phyloP scores from a whole-genome alignment of 352 stramenopile species.

The Pythium aquatile region DNA sequence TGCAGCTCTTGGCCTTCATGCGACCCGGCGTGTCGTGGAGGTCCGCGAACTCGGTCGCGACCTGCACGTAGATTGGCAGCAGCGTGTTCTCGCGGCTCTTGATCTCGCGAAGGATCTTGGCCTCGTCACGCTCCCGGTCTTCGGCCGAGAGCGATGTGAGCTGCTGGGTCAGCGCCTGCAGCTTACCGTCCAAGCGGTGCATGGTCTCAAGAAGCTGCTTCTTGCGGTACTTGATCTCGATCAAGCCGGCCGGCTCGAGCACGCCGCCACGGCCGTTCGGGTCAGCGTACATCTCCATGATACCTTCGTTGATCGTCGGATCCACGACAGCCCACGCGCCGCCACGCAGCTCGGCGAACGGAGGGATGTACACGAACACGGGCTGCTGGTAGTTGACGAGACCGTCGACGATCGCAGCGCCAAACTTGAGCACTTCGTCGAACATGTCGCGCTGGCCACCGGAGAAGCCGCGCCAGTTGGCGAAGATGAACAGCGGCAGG shows the following conservation, averaged over 20 bases:
- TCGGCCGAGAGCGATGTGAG: conserved; percentile 60
- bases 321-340: conserved; percentile 99
- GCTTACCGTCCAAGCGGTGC: conserved; percentile 95
- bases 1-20: conserved; percentile 99
- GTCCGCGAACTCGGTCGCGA: conserved; percentile 99
- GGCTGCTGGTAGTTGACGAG: conserved; percentile 99
- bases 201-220: conserved; percentile 96
- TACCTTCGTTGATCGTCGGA: conserved; percentile 98
- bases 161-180: conserved; percentile 83
- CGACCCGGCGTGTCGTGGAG: conserved; percentile 99
- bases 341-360: conserved; percentile 97
- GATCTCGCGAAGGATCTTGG: conserved; percentile 90
- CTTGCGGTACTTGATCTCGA: conserved; percentile 99
- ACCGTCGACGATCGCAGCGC: conserved; percentile 99
- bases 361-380: conserved; percentile 99
- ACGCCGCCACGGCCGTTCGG: conserved; percentile 94
- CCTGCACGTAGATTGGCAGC: conserved; percentile 97
- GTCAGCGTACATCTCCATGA: conserved; percentile 99
- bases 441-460: conserved; percentile 99
- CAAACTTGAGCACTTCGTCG: conserved; percentile 99
- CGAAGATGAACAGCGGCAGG: conserved; percentile 99
- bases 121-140: conserved; percentile 38
- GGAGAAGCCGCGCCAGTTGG: conserved; percentile 99
- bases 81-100: conserved; percentile 91
- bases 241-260: conserved; percentile 97